These are phyloP conservation scores for Nitzschia sp. DNA, from an alignment of 108 stramenopile genomes.

Conservation along the genomic window DNA sequence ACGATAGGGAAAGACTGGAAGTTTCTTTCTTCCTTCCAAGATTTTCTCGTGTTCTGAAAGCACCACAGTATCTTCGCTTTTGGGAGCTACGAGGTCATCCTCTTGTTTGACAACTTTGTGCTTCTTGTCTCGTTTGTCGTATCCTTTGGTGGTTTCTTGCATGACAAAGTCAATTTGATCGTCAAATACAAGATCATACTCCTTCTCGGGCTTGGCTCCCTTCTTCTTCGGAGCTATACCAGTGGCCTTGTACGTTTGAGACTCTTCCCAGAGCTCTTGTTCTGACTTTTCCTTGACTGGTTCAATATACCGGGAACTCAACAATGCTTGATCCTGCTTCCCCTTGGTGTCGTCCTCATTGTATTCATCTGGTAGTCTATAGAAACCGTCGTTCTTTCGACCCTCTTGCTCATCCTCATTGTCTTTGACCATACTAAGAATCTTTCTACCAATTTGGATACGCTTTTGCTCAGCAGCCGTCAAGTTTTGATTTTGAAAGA, in stretches of 20 bases:
- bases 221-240: constrained; percentile 15
- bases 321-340: constrained; percentile 61
- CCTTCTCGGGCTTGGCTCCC: constrained; percentile 54
- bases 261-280: constrained; percentile 96
- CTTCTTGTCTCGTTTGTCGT: constrained; percentile 64
- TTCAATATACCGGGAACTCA: constrained; percentile 92
- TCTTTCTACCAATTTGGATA: constrained; percentile 72
- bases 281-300: constrained; percentile 89
- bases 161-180: constrained; percentile 96
- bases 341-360: constrained; percentile 62
- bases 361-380: constrained; percentile 71
- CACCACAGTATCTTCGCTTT: constrained; percentile 29
- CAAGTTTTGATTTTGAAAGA: constrained; percentile 74
- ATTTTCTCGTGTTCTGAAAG: constrained; percentile 91
- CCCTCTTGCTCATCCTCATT: constrained; percentile 48
- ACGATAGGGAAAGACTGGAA: constrained; percentile 95
- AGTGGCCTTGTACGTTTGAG: constrained; percentile 81
- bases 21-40: constrained; percentile 80
- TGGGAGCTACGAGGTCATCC: constrained; percentile 23
- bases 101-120: constrained; percentile 33
- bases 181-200: constrained; percentile 95
- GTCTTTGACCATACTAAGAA: constrained; percentile 77
- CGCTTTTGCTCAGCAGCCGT: constrained; percentile 76
- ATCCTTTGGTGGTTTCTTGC: constrained; percentile 78
- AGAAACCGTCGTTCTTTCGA: constrained; percentile 63